These are phyloP conservation scores for Zychaea mexicana DNA, from an alignment of 371 early-diverging fungal species.

Conservation along the genomic window DNA sequence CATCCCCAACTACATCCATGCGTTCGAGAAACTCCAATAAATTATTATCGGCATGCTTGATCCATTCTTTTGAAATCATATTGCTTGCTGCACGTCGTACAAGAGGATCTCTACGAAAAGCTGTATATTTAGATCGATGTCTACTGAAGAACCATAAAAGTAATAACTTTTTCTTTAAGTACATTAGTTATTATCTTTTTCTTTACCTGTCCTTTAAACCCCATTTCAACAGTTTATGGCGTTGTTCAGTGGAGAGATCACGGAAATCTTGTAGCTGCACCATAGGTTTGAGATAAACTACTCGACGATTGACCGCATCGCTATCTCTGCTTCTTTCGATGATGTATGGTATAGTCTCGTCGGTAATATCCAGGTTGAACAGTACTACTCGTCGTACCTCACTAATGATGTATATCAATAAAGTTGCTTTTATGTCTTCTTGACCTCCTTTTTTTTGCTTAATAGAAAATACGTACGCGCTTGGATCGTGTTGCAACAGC, in stretches of 20 bases:
- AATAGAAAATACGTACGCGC: conserved; percentile 55
- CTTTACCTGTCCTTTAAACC: conserved; percentile 74
- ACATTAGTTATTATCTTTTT: background rate
- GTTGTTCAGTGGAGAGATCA: conserved; percentile 65
- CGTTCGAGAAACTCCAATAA: conserved; percentile 79
- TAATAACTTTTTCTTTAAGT: no score
- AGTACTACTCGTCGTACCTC: conserved; percentile 87
- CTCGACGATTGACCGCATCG: conserved; percentile 65
- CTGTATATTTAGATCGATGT: background rate
- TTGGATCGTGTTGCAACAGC: conserved; percentile 74
- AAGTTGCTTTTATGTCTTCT: background rate
- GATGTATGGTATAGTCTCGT: conserved; percentile 67
- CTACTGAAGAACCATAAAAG: background rate
- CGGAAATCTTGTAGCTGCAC: conserved; percentile 70
- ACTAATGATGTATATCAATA: no score
- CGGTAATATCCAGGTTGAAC: conserved; percentile 69
- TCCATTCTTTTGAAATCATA: conserved; percentile 79
- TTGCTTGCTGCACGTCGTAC: conserved; percentile 76
- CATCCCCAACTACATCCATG: conserved; percentile 75
- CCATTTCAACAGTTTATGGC: conserved; percentile 70
- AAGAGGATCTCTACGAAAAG: conserved; percentile 53
- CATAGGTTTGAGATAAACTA: conserved; percentile 71
- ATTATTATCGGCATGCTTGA: conserved; percentile 73
- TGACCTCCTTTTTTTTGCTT: background rate
- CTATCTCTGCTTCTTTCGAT: conserved; percentile 80